Evolutionary conservation across 192 early-diverging fungal genomes (phyloP).

Genomic region (Umbelopsis vinacea): DNA sequence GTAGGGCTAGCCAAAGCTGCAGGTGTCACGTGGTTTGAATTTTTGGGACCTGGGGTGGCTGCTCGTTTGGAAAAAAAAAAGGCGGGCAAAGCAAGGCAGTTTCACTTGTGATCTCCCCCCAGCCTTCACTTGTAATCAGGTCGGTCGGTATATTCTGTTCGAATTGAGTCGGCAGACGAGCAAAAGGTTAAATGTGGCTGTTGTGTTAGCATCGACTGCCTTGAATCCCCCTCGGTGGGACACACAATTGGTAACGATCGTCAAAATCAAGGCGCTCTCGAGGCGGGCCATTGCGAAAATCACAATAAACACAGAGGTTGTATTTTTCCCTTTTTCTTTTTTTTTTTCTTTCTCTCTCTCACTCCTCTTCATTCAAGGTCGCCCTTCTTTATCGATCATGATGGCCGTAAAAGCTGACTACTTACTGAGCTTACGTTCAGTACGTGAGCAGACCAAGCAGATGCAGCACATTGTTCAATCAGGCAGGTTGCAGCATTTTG

Average conservation of each 20-base stretch:
- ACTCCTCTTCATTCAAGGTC: not conserved
- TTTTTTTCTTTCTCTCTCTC: not conserved
- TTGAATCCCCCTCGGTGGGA: no score
- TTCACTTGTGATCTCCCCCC: no score
- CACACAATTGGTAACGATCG: slow-evolving; percentile 11
- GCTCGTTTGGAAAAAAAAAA: no score
- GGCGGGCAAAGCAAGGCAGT: no score
- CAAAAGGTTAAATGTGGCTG: no score
- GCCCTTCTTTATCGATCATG: not conserved
- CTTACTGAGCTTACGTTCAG: slow-evolving; percentile 66
- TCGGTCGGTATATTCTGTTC: no score
- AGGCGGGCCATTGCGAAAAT: slow-evolving; percentile 15
- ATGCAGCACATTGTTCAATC: slow-evolving; percentile 64
- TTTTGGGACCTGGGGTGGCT: no score
- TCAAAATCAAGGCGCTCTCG: slow-evolving; percentile 19
- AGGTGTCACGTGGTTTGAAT: no score
- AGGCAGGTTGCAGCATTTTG: slow-evolving; percentile 73
- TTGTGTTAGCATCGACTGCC: no score
- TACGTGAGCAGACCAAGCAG: slow-evolving; percentile 70
- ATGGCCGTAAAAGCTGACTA: slow-evolving; percentile 38
- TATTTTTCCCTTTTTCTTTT: not conserved
- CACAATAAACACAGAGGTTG: slow-evolving; percentile 3
- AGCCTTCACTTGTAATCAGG: no score
- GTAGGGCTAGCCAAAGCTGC: no score
- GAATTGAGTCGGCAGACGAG: no score